Evolutionary conservation across 73 alveolate genomes (phyloP), one percentile per base, ranked within the genome.

Genomic region (Paramecium caudatum): DNA sequence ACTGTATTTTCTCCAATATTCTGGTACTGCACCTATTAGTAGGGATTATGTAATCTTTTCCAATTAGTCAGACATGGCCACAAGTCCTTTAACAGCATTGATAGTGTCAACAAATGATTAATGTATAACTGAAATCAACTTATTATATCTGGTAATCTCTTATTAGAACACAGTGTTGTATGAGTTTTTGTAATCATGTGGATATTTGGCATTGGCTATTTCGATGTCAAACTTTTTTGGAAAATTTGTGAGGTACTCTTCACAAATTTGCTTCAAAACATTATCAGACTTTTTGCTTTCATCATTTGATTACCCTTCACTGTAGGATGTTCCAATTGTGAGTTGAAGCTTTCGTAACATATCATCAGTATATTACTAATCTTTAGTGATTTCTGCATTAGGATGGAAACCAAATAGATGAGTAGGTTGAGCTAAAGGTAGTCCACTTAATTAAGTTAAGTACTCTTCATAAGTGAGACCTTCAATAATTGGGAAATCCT

Each of bases 381-480:
- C 97, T 25, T 55, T 94, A 23, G 99, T 96, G 23, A 98, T 97
- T 85, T 98, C 99, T 15, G 99, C 99, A 91, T 98, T 98, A 74
- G 96, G 99, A 91, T 98, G 99, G 50, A 99, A 91, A 32, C 99
- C 99, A 55, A 98, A 98, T 10, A 98, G 99, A 94, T 98, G 99
- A 15, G 99, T 96, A 27, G 97, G 81, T 46, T 98, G 97, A 91
- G 95, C 94, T 30, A 86, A 90, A 5, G 99, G 99, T 70, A 98
- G 17, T 27, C 12, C 30, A 5, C 30, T 55, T 25, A 55, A 21
- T 55, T 82, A 32, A 92, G 92, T 21, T 90, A 94, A 50, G 97
- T 98, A 83, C 90, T 97, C 32, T 94, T 33, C 83, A 65, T n/a
- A 41, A 41, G 10, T 41, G 84, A 90, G 36, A 81, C 93, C 90